These are phyloP conservation scores for Trifolium subterraneum DNA, from an alignment of 306 rosid genomes.

Conservation along the genomic window DNA sequence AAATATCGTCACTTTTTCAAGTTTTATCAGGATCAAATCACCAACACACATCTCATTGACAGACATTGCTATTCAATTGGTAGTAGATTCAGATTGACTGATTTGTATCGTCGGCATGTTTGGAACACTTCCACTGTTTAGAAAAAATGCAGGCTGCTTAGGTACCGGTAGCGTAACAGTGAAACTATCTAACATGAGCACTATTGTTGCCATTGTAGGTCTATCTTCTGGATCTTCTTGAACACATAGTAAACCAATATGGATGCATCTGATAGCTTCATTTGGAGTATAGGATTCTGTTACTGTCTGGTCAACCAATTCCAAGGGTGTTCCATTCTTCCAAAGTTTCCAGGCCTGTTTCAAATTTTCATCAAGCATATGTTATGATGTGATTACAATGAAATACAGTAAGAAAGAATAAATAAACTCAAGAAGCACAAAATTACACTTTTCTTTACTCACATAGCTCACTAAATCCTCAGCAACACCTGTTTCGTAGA, in stretches of 20 bases:
- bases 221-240: constrained; percentile 57
- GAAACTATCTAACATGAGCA: constrained; percentile 51
- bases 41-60: constrained; percentile 30
- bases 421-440: background rate
- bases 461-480: constrained; percentile 55
- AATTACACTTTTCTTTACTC: constrained; percentile 40
- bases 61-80: constrained; percentile 7
- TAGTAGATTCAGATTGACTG: constrained; percentile 34
- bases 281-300: constrained; percentile 51
- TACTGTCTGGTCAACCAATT: constrained; percentile 53
- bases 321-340: constrained; percentile 56
- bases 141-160: constrained; percentile 43
- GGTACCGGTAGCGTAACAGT: constrained; percentile 48
- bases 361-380: constrained; percentile 25
- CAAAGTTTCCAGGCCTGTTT: constrained; percentile 59
- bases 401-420: background rate
- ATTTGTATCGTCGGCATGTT: constrained; percentile 22
- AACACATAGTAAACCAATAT: constrained; percentile 57
- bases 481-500: constrained; percentile 26
- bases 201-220: constrained; percentile 56
- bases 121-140: constrained; percentile 32
- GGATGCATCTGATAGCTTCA: constrained; percentile 63
- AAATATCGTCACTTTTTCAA: background rate
- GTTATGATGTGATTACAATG: background rate
- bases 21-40: constrained; percentile 38